Base-by-base conservation (phyloP, 2,329 filamentous ascomycete genomes). In the Scolecobasidium constrictum region DNA sequence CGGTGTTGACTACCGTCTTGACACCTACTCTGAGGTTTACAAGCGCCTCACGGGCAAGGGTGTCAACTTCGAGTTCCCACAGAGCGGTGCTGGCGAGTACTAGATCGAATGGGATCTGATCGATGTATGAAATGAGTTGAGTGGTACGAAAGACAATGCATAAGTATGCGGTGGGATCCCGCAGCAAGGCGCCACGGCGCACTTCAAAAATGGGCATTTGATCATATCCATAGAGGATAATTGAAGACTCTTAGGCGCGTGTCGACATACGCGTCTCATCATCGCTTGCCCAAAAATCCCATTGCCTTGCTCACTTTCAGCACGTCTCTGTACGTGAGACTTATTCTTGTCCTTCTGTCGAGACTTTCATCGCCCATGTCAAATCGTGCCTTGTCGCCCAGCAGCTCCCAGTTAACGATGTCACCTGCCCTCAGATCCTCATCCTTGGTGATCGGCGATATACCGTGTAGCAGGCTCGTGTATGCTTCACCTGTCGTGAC, bases 21-120 rank as follows among this genome's bases (percentile, higher is more conserved):
- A 98, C 73, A 95, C 90, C 67, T 98, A 98, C 80, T 86, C 86
- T 54, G 92, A 98, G 81, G 92, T 98, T 67, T 98, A 98, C 85
- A 86, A 87, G 72, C 83, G 86, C 63, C 77, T 98, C 65, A 98
- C 92, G 51, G 92, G 92, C 71, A 92, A 93, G 73, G 80, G 80
- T 66, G 92, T 96, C 67, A 80, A 81, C 71, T 98, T 98, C 66
- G 92, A 98, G 81, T 98, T 98, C 81, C 92, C 92, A 18, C 42
- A 44, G 21, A 44, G 42, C 35, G 42, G 42, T 44, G 42, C 42
- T 37, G 22, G 28, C 19, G 42, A 44, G 35, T 41, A 41, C 17
- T 44, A 44, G 35, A 35, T 42, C 18, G 26, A 9, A 31, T 31
- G 9, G 15, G 34, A n/a, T 34, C 3, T 11, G 12, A 17, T 15